Conservation (phyloP, 2,329 filamentous ascomycete genomes). For the Lasiodiplodia citricola region DNA sequence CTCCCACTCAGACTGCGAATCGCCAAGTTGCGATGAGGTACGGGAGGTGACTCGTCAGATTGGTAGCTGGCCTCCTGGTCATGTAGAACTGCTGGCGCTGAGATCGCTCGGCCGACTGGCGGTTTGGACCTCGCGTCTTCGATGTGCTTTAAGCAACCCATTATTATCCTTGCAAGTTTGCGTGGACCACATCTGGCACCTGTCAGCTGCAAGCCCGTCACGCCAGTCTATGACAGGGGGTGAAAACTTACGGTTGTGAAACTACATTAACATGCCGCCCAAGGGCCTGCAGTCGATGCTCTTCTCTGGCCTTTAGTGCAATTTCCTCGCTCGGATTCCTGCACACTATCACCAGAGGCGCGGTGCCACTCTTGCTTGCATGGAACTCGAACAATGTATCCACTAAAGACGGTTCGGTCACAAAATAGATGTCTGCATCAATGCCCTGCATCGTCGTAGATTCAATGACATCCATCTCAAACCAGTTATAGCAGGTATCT, state of each 20-base stretch:
- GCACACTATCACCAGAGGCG: slow-evolving; percentile 24
- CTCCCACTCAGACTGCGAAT: slow-evolving; percentile 18
- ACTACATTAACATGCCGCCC: slow-evolving; percentile 20
- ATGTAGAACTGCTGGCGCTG: slow-evolving; percentile 10
- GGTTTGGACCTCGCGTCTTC: slow-evolving; percentile 2
- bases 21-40: background rate
- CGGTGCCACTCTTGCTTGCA: slow-evolving; percentile 21
- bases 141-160: background rate
- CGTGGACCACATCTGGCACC: slow-evolving; percentile 16
- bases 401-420: slow-evolving; percentile 17
- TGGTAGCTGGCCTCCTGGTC: background rate
- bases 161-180: slow-evolving; percentile 21
- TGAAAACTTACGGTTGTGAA: slow-evolving; percentile 24
- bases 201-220: background rate
- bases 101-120: slow-evolving; percentile 2
- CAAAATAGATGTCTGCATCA: slow-evolving; percentile 23
- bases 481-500: slow-evolving; percentile 25
- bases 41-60: background rate
- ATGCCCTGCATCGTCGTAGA: slow-evolving; percentile 1
- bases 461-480: slow-evolving; percentile 26
- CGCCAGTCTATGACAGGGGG: too few relatives aligned
- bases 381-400: slow-evolving; percentile 25
- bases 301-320: slow-evolving; percentile 17
- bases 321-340: slow-evolving; percentile 25
- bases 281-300: slow-evolving; percentile 20